phyloP scores from a whole-genome alignment of 202 grass and related monocot genomes.

The Cymbopogon flexuosus region DNA sequence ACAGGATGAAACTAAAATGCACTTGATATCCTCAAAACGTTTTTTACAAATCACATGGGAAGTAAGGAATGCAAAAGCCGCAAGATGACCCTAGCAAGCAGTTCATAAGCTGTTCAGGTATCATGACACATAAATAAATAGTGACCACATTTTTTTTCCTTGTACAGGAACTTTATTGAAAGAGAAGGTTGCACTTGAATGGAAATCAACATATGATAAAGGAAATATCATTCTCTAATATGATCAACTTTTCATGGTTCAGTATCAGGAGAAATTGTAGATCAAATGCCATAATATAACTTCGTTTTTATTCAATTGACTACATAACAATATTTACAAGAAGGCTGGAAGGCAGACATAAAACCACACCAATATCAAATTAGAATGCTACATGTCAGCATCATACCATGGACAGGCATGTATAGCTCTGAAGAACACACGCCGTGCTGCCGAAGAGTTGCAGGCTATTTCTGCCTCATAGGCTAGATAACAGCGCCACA shows the following conservation, averaged over 20 bases:
- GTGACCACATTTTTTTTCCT: background rate
- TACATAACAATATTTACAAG: background rate
- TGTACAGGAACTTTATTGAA: background rate
- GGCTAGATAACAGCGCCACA: slow-evolving; percentile 86
- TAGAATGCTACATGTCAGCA: background rate
- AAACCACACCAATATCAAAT: slow-evolving; percentile 11
- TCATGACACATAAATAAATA: background rate
- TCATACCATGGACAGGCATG: slow-evolving; percentile 91
- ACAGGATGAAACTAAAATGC: slow-evolving; percentile 13
- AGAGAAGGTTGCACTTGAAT: background rate
- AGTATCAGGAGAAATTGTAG: background rate
- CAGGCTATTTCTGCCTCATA: slow-evolving; percentile 65
- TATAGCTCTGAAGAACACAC: slow-evolving; percentile 97
- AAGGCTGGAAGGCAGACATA: background rate
- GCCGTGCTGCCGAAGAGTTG: slow-evolving; percentile 64
- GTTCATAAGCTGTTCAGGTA: background rate
- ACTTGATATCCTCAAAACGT: background rate
- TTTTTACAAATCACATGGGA: background rate
- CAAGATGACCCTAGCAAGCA: background rate
- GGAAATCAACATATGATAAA: slow-evolving; percentile 4
- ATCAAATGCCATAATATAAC: background rate
- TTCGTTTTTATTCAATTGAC: background rate
- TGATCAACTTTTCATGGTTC: background rate
- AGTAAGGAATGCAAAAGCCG: slow-evolving; percentile 11
- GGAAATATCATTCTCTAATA: slow-evolving; percentile 8